Conservation (phyloP, 2,329 filamentous ascomycete genomes). For the Thelonectria rubi region DNA sequence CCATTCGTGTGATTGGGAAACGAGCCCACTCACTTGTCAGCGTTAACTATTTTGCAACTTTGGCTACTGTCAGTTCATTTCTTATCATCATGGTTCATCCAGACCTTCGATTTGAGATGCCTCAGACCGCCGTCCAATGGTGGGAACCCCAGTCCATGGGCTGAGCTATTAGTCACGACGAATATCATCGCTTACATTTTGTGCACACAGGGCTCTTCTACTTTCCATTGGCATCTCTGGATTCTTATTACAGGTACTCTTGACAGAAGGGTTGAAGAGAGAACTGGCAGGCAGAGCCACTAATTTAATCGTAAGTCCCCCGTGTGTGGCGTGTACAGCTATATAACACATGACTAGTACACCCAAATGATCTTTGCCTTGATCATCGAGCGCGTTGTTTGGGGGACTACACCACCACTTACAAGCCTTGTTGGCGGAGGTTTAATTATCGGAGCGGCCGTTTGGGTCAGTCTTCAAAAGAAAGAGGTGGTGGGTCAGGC, state of each 20-base stretch:
- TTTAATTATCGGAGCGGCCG: conserved; percentile 52
- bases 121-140: conserved; percentile 41
- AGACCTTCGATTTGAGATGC: conserved; percentile 51
- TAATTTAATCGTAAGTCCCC: conserved; percentile 43
- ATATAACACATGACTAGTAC: conserved; percentile 38
- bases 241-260: conserved; percentile 80
- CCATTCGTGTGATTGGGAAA: conserved; percentile 78
- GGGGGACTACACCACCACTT: conserved; percentile 52
- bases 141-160: conserved; percentile 17
- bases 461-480: conserved; percentile 56
- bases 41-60: conserved; percentile 79
- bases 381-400: conserved; percentile 52
- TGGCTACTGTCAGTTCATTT: conserved; percentile 72
- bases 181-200: not conserved
- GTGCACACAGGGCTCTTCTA: conserved; percentile 65
- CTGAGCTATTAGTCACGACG: too few relatives aligned
- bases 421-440: conserved; percentile 51
- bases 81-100: conserved; percentile 63
- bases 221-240: conserved; percentile 73
- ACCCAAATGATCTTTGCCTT: conserved; percentile 48
- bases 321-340: not conserved
- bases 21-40: conserved; percentile 78
- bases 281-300: conserved; percentile 61
- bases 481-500: conserved; percentile 41
- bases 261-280: conserved; percentile 76